These are phyloP conservation scores for Cryptosporidium sp. DNA, from an alignment of 169 alveolate genomes.

Conservation along the genomic window DNA sequence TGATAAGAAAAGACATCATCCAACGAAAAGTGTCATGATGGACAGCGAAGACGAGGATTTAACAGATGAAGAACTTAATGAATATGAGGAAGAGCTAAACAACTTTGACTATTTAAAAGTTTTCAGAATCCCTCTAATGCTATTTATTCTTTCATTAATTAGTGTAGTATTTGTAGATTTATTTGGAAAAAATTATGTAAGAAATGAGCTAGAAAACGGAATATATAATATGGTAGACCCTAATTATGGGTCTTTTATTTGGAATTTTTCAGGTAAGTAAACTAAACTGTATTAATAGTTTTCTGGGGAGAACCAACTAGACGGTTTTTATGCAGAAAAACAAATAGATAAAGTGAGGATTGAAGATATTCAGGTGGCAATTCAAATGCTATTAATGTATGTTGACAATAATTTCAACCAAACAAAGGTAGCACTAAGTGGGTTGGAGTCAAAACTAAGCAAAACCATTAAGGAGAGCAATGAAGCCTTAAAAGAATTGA, in stretches of 20 bases:
- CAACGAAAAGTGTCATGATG: background rate
- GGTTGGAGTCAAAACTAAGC: conserved; percentile 1
- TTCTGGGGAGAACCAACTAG: background rate
- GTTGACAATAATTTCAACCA: conserved; percentile 19
- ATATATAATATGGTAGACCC: background rate
- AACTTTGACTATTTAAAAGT: background rate
- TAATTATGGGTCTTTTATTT: background rate
- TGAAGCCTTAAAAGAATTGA: background rate
- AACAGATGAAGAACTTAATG: conserved; percentile 5
- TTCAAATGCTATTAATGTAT: conserved; percentile 24
- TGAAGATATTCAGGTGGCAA: conserved; percentile 55
- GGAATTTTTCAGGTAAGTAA: conserved; percentile 54
- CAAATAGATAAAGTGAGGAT: conserved; percentile 56
- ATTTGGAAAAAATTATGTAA: conserved; percentile 9
- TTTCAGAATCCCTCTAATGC: conserved; percentile 23
- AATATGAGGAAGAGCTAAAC: background rate
- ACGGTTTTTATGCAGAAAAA: background rate
- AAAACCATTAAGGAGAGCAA: background rate
- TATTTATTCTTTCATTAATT: conserved; percentile 17
- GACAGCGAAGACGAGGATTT: conserved; percentile 5
- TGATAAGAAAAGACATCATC: background rate
- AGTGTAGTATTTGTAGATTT: conserved; percentile 21
- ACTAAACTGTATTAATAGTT: background rate
- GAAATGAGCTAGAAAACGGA: background rate
- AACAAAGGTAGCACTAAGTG: background rate